Base-by-base conservation (phyloP, 345 rosid genomes). In the Fremontodendron californicum region DNA sequence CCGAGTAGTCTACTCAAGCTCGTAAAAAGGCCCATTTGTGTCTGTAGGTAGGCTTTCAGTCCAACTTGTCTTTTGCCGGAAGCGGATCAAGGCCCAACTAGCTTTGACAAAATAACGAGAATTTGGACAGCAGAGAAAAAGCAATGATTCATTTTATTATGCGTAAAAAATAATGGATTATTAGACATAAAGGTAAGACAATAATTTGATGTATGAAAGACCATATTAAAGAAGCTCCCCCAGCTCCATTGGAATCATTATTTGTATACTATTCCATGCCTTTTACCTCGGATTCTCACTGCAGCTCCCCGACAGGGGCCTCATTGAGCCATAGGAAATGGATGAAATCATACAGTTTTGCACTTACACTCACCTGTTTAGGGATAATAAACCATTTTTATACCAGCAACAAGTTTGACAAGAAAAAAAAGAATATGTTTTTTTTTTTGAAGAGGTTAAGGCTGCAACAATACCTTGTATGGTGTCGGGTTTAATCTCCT, bases 251-350 rank as follows among this genome's bases (percentile, higher is more conserved):
- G 65, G 78, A 71, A 64, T 79, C 71, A 54, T 76, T 51, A 67
- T 51, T 78, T 81, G 74, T 85, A 55, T 51, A 76, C 43, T 54
- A 45, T 29, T 66, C 77, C 43, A 78, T 23, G 77, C 64, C 71
- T 43, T 45, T 40, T 19, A 31, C 45, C 60, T 58, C 0, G 2
- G 23, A 16, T 72, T 61, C 78, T 85, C 78, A 94, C 71, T 88
- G 92, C 85, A 96, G 79, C 84, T 96, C 99, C 73, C 99, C 99
- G 3, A 96, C 98, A 1, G 99, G 99, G 5, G 98, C 99, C 86
- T 96, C 99, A 4, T 96, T 96, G 79, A 96, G 97, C 98, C 99
- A 96, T 37, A 96, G 83, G 86, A 90, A 91, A 81, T 96, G 98
- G 74, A 93, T 96, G 86, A 96, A 96, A 76, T 96, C 98, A 16